These are phyloP conservation scores for Lachnellula hyalina DNA, from an alignment of 2,329 filamentous ascomycete species.

Conservation along the genomic window DNA sequence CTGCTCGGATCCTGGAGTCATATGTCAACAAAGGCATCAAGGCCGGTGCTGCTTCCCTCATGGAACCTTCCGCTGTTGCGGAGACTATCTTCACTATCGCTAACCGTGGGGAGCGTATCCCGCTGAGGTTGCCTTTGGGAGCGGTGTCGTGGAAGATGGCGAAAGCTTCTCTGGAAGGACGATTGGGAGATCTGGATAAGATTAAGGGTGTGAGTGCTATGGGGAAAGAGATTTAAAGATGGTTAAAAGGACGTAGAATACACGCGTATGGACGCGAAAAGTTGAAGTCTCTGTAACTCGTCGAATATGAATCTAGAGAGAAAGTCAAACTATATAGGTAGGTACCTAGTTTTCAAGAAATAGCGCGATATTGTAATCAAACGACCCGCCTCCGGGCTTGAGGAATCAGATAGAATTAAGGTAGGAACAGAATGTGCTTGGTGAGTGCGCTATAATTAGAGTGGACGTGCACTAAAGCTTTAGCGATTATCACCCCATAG, in stretches of 20 bases:
- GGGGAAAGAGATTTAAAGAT: conserved; percentile 5
- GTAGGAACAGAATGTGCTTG: too few relatives aligned
- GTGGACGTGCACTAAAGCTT: too few relatives aligned
- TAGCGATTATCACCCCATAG: too few relatives aligned
- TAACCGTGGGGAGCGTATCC: conserved; percentile 20
- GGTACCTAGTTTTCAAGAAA: too few relatives aligned
- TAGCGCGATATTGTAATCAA: too few relatives aligned
- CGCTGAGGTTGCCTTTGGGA: conserved; percentile 23
- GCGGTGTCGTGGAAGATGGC: conserved; percentile 18
- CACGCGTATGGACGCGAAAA: too few relatives aligned
- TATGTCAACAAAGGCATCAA: conserved; percentile 20
- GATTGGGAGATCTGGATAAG: conserved; percentile 14
- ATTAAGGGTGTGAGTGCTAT: conserved; percentile 19
- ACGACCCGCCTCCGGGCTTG: too few relatives aligned
- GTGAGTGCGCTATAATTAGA: too few relatives aligned
- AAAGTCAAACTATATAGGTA: too few relatives aligned
- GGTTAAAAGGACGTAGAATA: background rate
- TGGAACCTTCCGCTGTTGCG: conserved; percentile 20
- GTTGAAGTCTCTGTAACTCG: too few relatives aligned
- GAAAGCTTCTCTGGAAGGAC: conserved; percentile 21
- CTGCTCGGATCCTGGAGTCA: conserved; percentile 26
- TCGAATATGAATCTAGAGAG: too few relatives aligned
- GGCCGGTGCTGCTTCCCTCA: conserved; percentile 10
- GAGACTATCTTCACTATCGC: conserved; percentile 22
- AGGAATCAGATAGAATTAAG: too few relatives aligned